A percentile compares a stretch with the other conserved stretches of the same genome.
These are phyloP conservation scores for Podospora australis DNA, from an alignment of 495 filamentous ascomycete species.

Conservation along the genomic window DNA sequence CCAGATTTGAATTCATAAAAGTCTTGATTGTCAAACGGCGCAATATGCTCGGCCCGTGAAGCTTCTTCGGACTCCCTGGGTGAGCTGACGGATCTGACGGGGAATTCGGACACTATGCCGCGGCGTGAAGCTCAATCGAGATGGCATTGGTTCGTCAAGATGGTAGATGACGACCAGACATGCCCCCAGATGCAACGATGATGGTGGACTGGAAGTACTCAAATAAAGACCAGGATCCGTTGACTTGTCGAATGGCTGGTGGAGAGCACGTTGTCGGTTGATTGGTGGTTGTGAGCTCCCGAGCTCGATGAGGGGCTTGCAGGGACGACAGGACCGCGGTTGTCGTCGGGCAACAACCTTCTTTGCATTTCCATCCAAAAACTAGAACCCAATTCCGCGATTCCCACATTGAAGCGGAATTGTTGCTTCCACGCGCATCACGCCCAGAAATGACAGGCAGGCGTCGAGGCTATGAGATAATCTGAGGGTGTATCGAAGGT, in stretches of 20 bases:
- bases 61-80: not conserved
- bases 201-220: not conserved
- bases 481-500: not conserved
- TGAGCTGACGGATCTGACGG: not conserved
- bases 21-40: not conserved
- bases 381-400: not conserved
- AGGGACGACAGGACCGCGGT: constrained; percentile 11
- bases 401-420: too few species aligned
- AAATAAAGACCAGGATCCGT: not conserved
- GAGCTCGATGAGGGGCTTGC: constrained; percentile 9
- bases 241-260: constrained; percentile 4
- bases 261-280: constrained; percentile 30
- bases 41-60: not conserved
- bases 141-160: too few species aligned
- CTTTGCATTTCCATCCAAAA: not conserved
- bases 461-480: not conserved
- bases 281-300: constrained; percentile 23
- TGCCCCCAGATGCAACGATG: too few species aligned
- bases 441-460: too few species aligned
- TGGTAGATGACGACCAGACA: too few species aligned
- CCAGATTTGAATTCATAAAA: too few species aligned
- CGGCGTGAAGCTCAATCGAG: too few species aligned
- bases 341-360: constrained; percentile 4
- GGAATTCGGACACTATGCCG: not conserved
- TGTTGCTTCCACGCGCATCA: too few species aligned